These are phyloP conservation scores for Pisolithus sp. DNA, from an alignment of 768 basidiomycete species.

Conservation along the genomic window DNA sequence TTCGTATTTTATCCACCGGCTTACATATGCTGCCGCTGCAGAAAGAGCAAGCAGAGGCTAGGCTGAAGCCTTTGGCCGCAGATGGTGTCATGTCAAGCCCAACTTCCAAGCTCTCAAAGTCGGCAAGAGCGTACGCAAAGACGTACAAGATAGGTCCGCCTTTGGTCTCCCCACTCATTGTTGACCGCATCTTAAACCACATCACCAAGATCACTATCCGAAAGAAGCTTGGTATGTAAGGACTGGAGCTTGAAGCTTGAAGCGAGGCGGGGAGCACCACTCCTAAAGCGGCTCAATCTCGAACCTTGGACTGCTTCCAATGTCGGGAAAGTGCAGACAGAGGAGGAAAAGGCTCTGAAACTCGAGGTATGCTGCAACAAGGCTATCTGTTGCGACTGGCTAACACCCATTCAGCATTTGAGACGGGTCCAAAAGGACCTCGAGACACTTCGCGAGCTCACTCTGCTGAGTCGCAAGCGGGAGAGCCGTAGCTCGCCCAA, in stretches of 20 bases:
- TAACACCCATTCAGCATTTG: conserved; percentile 36
- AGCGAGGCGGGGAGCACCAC: conserved; percentile 84
- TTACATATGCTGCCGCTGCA: conserved; percentile 18
- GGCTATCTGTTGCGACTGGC: not conserved
- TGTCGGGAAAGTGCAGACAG: conserved; percentile 56
- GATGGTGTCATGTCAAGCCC: conserved; percentile 35
- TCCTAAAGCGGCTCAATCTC: conserved; percentile 87
- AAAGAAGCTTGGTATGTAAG: conserved; percentile 69
- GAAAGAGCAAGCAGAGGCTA: conserved; percentile 65
- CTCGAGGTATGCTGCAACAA: conserved; percentile 54
- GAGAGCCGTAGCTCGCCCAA: conserved; percentile 70
- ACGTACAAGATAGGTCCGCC: conserved; percentile 91
- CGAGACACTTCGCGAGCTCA: conserved; percentile 57
- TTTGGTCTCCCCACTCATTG: conserved; percentile 78
- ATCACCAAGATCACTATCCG: conserved; percentile 60
- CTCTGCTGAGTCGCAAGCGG: conserved; percentile 65
- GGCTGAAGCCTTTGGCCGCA: conserved; percentile 47
- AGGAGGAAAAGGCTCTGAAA: conserved; percentile 77
- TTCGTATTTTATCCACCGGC: not conserved
- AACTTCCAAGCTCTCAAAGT: conserved; percentile 53
- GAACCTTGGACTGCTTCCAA: conserved; percentile 94
- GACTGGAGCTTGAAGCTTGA: conserved; percentile 99
- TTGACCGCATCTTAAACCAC: conserved; percentile 73
- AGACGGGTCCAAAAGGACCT: conserved; percentile 69
- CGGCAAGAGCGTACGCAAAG: conserved; percentile 87